Conservation (phyloP, 2,329 filamentous ascomycete species). For the Colletotrichum chrysophilum region DNA sequence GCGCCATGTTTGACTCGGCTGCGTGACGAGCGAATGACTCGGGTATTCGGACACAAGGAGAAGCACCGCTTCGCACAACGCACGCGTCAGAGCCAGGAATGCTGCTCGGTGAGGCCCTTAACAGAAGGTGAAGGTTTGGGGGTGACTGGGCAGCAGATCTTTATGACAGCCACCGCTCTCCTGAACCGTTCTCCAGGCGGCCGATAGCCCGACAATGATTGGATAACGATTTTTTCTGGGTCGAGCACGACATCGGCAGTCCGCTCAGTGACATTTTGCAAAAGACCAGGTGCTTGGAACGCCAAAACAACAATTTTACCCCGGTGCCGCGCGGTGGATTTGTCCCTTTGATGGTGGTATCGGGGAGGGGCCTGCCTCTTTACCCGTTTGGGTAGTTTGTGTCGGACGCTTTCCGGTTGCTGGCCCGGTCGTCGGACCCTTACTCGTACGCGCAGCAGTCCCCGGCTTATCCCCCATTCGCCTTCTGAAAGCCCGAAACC, state of each 20-base stretch:
- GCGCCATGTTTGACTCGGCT: background rate
- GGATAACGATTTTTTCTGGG: conserved; percentile 18
- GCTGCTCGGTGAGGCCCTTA: background rate
- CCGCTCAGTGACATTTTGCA: background rate
- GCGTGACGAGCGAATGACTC: background rate
- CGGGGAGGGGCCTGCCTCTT: conserved; percentile 12
- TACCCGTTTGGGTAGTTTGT: background rate
- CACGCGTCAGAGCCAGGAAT: background rate
- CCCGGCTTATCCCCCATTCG: background rate
- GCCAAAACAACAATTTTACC: background rate
- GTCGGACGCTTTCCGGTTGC: background rate
- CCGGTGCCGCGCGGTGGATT: background rate
- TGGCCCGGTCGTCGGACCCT: background rate
- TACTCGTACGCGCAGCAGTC: background rate
- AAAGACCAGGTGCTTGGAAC: background rate
- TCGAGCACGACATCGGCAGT: conserved; percentile 14
- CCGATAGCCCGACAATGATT: background rate
- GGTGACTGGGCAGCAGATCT: background rate
- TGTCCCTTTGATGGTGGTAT: background rate
- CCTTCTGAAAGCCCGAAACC: background rate
- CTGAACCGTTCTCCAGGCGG: background rate
- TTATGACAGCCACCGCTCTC: background rate
- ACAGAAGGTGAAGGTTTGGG: background rate
- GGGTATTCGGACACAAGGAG: too few species aligned
- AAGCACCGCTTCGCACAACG: background rate